phyloP scores from a whole-genome alignment of 805 yeast genomes.

The Schizosaccharomyces japonicus region DNA sequence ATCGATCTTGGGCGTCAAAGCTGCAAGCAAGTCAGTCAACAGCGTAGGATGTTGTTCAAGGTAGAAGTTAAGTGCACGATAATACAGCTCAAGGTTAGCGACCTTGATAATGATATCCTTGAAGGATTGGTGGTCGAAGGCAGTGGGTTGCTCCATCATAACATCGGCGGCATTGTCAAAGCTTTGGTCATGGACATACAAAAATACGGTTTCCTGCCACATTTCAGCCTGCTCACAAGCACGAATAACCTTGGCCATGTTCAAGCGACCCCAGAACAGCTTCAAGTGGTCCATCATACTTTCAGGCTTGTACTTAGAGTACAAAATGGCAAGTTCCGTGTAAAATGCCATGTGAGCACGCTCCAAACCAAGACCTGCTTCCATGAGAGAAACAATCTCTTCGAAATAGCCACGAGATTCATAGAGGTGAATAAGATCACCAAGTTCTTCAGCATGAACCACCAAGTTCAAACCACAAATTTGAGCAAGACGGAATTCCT shows the following conservation, averaged over 20 bases:
- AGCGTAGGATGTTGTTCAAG: slow-evolving; percentile 78
- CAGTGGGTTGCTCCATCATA: slow-evolving; percentile 82
- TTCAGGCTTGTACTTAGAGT: slow-evolving; percentile 72
- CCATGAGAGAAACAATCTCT: slow-evolving; percentile 76
- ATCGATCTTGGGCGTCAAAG: slow-evolving; percentile 69
- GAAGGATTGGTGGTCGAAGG: slow-evolving; percentile 81
- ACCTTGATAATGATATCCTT: slow-evolving; percentile 89
- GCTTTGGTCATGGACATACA: slow-evolving; percentile 94
- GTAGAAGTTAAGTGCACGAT: slow-evolving; percentile 89
- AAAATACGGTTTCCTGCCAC: slow-evolving; percentile 88
- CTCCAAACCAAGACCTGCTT: slow-evolving; percentile 85
- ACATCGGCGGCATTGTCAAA: slow-evolving; percentile 97
- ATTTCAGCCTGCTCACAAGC: slow-evolving; percentile 85
- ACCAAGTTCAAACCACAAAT: slow-evolving; percentile 93
- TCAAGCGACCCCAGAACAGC: slow-evolving; percentile 92
- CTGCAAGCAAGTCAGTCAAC: slow-evolving; percentile 64
- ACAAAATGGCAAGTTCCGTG: slow-evolving; percentile 77
- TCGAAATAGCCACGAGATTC: slow-evolving; percentile 78
- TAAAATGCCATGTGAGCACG: slow-evolving; percentile 99
- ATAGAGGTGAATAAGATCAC: slow-evolving; percentile 65
- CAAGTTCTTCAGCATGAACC: slow-evolving; percentile 90
- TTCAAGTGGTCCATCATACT: slow-evolving; percentile 90
- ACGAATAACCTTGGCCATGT: slow-evolving; percentile 86
- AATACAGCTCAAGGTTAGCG: slow-evolving; percentile 84
- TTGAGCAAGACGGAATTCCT: slow-evolving; percentile 90